Base-by-base conservation (phyloP, 768 basidiomycete genomes). In the Clavulina sp. region DNA sequence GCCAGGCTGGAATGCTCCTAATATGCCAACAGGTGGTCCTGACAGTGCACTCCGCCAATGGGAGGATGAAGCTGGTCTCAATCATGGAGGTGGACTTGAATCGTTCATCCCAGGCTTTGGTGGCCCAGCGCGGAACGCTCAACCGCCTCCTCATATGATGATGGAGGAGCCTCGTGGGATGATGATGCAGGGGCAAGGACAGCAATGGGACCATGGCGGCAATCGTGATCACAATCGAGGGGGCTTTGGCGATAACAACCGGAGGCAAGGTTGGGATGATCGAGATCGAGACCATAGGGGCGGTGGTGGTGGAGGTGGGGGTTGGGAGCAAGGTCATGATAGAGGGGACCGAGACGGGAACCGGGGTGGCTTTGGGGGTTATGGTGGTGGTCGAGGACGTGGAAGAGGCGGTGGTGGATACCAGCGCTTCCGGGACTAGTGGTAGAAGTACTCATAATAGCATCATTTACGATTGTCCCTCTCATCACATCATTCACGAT, bases 21-120 rank as follows among this genome's bases (percentile, higher is more conserved):
- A 3, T 62, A 63, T 19, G 58, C 49, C 41, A 34, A 40, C 50
- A 31, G 32, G 30, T 23, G 7, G 54, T n/a, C 24, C 46, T 46
- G 44, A 24, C 19, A 46, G 36, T 5, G 21, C 43, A 34, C 5
- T 23, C 47, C 49, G 51, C 30, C 62, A 65, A 38, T 41, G 49
- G 34, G 61, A 59, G 52, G n/a, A 23, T 21, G 26, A 41, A n/a
- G n/a, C n/a, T n/a, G n/a, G n/a, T n/a, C n/a, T n/a, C n/a, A n/a
- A n/a, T 18, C 34, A 62, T 28, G 44, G 49, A 47, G 66, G 61
- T 49, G 65, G 60, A n/a, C 62, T 61, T 47, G 80, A 81, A 41
- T 77, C 77, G 54, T 69, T 71, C 55, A 77, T 83, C 19, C 83
- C 82, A 28, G 82, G 81, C 1, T 68, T 83, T 54, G 73, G 77